These are phyloP conservation scores for Candida chauliodis DNA, from an alignment of 805 yeast species.

Conservation along the genomic window DNA sequence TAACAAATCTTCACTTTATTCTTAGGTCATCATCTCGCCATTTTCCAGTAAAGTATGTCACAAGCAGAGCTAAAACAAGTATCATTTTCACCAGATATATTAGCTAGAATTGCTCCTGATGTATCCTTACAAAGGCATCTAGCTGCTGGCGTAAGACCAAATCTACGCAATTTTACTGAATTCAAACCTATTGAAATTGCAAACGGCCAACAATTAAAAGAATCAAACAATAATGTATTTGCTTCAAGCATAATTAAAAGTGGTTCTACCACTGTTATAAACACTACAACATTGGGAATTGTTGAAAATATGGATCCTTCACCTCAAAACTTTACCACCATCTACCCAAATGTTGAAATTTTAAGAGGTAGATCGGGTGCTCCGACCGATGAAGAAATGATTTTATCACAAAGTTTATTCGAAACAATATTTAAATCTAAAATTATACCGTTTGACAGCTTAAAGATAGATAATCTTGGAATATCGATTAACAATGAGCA, in stretches of 20 bases:
- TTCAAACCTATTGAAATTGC: conserved; percentile 55
- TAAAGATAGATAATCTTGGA: conserved; percentile 16
- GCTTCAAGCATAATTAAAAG: conserved; percentile 69
- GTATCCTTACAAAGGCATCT: conserved; percentile 76
- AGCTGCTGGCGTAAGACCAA: conserved; percentile 72
- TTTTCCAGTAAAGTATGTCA: too few relatives aligned
- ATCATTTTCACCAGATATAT: conserved; percentile 74
- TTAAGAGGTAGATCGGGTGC: conserved; percentile 73
- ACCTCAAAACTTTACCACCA: conserved; percentile 24
- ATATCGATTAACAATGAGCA: conserved; percentile 17
- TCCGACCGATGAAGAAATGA: conserved; percentile 85
- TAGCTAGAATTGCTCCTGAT: conserved; percentile 84
- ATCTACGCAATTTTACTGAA: conserved; percentile 66
- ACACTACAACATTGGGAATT: conserved; percentile 67
- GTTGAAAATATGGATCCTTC: conserved; percentile 41
- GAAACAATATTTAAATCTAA: conserved; percentile 59
- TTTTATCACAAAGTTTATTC: conserved; percentile 59
- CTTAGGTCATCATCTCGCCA: too few relatives aligned
- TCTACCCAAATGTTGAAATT: conserved; percentile 75
- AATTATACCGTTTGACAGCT: conserved; percentile 38
- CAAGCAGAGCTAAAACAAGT: conserved; percentile 27
- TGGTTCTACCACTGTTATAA: conserved; percentile 71
- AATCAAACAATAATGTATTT: conserved; percentile 30
- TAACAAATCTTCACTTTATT: too few relatives aligned
- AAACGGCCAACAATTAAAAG: conserved; percentile 31